Evolutionary conservation across 2,329 filamentous ascomycete species (phyloP).

Genomic region (Penicillium palitans): DNA sequence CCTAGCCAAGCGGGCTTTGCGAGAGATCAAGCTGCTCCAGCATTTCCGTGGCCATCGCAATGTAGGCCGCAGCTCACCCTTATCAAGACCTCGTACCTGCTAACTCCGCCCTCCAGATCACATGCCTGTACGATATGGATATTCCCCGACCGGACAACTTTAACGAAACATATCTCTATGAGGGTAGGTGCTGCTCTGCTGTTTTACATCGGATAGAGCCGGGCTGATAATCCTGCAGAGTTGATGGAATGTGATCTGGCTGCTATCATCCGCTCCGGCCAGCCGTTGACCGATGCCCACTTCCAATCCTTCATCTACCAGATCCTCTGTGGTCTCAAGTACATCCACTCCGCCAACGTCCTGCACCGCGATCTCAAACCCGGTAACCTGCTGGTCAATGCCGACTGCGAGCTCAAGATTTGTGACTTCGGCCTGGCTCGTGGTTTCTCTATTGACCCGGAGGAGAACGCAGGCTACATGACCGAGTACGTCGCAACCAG

Average conservation of each 20-base stretch:
- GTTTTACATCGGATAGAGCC: background rate
- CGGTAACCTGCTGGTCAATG: slow-evolving; percentile 94
- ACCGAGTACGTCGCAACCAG: slow-evolving; percentile 98
- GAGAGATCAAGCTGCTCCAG: slow-evolving; percentile 97
- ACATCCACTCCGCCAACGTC: slow-evolving; percentile 98
- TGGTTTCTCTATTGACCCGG: slow-evolving; percentile 94
- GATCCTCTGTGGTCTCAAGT: slow-evolving; percentile 97
- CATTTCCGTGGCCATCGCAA: slow-evolving; percentile 92
- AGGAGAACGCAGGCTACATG: slow-evolving; percentile 99
- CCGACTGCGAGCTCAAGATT: slow-evolving; percentile 99
- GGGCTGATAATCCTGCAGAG: slow-evolving; percentile 56
- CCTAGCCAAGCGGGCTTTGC: slow-evolving; percentile 91
- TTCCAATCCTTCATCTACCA: slow-evolving; percentile 99
- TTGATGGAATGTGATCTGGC: slow-evolving; percentile 99
- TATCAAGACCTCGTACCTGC: slow-evolving; percentile 22
- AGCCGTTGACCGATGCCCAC: slow-evolving; percentile 95
- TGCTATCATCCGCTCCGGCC: slow-evolving; percentile 94
- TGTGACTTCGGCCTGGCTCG: slow-evolving; percentile 95
- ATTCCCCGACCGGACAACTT: slow-evolving; percentile 96
- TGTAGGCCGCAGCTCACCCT: slow-evolving; percentile 52
- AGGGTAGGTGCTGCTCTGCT: slow-evolving; percentile 62
- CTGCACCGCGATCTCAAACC: slow-evolving; percentile 96
- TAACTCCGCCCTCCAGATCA: slow-evolving; percentile 68
- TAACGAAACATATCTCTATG: slow-evolving; percentile 98
- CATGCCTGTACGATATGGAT: slow-evolving; percentile 99